Evolutionary conservation across 2,329 filamentous ascomycete species (phyloP).

Genomic region (Teratosphaeria viscida): DNA sequence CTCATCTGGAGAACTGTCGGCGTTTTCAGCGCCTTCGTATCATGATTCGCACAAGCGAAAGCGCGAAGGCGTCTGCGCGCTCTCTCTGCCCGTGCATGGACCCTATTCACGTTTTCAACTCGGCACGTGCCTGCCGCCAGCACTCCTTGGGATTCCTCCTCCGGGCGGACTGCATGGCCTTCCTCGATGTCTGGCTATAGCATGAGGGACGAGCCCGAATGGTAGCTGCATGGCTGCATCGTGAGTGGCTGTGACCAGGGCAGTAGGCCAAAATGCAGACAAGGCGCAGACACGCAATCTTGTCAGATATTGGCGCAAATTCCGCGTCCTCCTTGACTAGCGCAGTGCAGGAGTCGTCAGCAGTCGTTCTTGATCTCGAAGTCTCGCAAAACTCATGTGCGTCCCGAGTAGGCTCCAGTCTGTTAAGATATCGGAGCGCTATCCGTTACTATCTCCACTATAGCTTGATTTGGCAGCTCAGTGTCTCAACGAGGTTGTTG

Average conservation of each 20-base stretch:
- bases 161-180: not conserved
- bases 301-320: not conserved
- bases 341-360: not conserved
- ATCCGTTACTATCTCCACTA: not conserved
- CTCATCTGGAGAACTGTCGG: no score
- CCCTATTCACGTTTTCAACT: no score
- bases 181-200: not conserved
- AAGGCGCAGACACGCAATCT: not conserved
- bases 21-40: no score
- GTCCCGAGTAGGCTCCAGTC: not conserved
- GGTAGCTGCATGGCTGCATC: no score
- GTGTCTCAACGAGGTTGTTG: not conserved
- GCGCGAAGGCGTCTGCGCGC: no score
- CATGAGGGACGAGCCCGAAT: not conserved
- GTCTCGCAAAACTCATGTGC: not conserved
- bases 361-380: no score
- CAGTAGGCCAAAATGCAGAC: not conserved
- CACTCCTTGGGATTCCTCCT: no score
- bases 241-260: no score
- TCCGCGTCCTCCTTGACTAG: not conserved
- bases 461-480: not conserved
- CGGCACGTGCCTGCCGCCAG: no score
- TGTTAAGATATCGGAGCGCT: not conserved
- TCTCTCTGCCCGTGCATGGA: no score
- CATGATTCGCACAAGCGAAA: no score